Evolutionary conservation across 495 filamentous ascomycete species (phyloP).

Genomic region (Letharia columbiana): DNA sequence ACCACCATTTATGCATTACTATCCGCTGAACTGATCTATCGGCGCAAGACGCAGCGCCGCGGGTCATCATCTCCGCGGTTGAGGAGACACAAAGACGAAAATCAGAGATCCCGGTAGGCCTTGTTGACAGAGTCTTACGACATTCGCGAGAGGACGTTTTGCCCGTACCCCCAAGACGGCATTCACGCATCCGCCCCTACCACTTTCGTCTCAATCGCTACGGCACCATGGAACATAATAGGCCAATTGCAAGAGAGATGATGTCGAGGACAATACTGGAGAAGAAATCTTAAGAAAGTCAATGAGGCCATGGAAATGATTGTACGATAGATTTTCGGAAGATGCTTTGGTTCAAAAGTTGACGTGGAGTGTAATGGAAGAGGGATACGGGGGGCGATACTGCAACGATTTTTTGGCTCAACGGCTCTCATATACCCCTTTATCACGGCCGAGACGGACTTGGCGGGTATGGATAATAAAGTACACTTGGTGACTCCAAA

Average conservation of each 20-base stretch:
- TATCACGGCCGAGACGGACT: not conserved
- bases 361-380: too few relatives aligned
- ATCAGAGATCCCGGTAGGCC: not conserved
- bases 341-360: not conserved
- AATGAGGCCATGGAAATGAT: too few relatives aligned
- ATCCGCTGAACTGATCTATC: constrained; percentile 17
- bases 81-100: not conserved
- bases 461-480: too few relatives aligned
- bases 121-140: not conserved
- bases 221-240: not conserved
- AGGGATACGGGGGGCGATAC: too few relatives aligned
- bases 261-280: not conserved
- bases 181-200: not conserved
- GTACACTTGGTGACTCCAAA: too few relatives aligned
- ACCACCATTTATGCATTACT: constrained; percentile 23
- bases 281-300: too few relatives aligned
- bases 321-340: not conserved
- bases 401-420: not conserved
- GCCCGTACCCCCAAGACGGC: not conserved
- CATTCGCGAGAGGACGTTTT: not conserved
- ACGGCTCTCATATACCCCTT: not conserved
- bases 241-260: not conserved
- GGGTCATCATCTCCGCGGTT: not conserved
- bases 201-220: not conserved
- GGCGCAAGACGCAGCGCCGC: not conserved